Conservation (phyloP, 169 alveolate species). For the Eimeria necatrix region DNA sequence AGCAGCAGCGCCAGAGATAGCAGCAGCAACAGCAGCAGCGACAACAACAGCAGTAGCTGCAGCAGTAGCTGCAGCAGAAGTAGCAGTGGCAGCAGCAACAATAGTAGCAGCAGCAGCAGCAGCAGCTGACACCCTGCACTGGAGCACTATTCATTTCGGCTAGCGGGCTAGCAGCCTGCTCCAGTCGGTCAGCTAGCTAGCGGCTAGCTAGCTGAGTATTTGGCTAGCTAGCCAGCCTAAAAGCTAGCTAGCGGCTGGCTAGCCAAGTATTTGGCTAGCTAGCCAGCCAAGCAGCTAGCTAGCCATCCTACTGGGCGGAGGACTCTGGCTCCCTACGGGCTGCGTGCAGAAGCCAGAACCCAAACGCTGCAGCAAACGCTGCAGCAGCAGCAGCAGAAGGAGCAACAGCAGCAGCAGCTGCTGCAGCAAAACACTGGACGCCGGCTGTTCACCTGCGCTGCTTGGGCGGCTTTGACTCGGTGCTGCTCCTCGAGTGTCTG, state of each 20-base stretch:
- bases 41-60: no score
- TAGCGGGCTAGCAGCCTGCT: no score
- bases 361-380: background rate
- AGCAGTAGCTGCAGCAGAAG: no score
- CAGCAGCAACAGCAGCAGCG: background rate
- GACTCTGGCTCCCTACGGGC: no score
- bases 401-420: background rate
- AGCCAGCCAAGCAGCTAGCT: no score
- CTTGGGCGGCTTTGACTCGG: constrained; percentile 32
- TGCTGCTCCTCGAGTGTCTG: constrained; percentile 59
- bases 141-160: no score
- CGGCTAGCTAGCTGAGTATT: no score
- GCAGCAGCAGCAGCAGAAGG: constrained; percentile 22
- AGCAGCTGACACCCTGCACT: background rate
- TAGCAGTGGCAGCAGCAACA: background rate
- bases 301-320: no score
- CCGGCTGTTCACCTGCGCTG: constrained; percentile 57
- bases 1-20: background rate
- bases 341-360: background rate
- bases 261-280: no score
- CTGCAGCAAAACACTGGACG: background rate
- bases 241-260: no score
- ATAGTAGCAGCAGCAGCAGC: background rate
- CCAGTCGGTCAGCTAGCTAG: no score
- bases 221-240: no score